Evolutionary conservation across 306 rosid genomes (phyloP), one percentile per base, ranked within the genome.

Genomic region (Vachellia collinsii): DNA sequence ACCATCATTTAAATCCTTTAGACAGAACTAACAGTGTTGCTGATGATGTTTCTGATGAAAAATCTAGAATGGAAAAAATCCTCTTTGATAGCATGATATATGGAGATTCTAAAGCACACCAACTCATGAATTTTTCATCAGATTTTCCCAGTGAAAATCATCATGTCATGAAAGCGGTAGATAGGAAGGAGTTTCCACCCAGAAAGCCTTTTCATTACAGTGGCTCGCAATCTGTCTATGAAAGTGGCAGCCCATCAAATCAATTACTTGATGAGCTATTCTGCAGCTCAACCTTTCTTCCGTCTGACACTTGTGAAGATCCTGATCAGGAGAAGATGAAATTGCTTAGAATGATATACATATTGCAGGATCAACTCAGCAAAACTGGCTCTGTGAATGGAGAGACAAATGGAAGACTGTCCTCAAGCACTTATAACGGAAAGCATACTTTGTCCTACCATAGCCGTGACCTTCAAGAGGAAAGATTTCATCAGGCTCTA

Each of bases 311-410:
- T 61, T 63, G 67, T 25, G 89, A 83, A 73, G 89, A 88, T 59
- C 88, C 88, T 79, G 96, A 87, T 59, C 92, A 84, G 37, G 92
- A 90, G 82, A 89, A 91, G 92, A 64, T 85, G 88, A 87, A 82
- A 77, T 79, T 96, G 76, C 62, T 96, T 87, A 86, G 86, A 84
- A 90, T 96, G 88, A 85, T 92, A 71, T 74, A 85, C 79, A 93
- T 90, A 80, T 64, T 95, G 94, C 96, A 93, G 88, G 82, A 92
- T 77, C 90, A 90, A 80, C 89, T 92, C 75, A 81, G 85, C 83
- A 83, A 77, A 77, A 83, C 87, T 70, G 71, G 75, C 82, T 78
- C 64, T 68, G 59, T 77, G 34, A 84, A 82, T 42, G 87, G 62
- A 38, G 89, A 82, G 23, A 79, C 76, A 23, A 75, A 77, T 64